phyloP scores from a whole-genome alignment of 106 monocot species.

The Triglochin maritima region DNA sequence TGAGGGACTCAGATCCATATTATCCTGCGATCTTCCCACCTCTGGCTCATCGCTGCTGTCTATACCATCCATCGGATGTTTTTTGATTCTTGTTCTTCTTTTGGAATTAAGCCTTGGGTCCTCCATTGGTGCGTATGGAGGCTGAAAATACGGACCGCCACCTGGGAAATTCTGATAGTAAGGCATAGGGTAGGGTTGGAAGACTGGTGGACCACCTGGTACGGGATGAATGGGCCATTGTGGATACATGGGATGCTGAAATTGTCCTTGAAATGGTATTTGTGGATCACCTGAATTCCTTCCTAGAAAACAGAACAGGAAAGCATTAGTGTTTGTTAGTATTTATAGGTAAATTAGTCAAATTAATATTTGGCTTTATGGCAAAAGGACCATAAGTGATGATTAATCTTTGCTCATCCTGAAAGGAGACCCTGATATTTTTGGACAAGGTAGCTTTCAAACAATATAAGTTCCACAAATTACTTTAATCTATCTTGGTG shows the following conservation, averaged over 20 bases:
- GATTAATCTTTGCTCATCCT: too few relatives aligned
- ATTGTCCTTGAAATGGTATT: slow-evolving; percentile 24
- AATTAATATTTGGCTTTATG: too few relatives aligned
- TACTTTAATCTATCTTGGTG: too few relatives aligned
- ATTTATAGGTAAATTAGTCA: too few relatives aligned
- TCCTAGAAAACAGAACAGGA: slow-evolving; percentile 5
- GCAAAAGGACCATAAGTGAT: too few relatives aligned
- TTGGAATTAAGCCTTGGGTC: slow-evolving; percentile 29
- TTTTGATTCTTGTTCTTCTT: slow-evolving; percentile 24
- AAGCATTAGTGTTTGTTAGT: too few relatives aligned
- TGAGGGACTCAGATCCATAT: slow-evolving; percentile 16
- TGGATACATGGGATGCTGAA: slow-evolving; percentile 46
- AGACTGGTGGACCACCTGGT: slow-evolving; percentile 28
- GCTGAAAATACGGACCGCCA: slow-evolving; percentile 37
- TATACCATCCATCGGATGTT: slow-evolving; percentile 41
- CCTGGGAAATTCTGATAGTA: slow-evolving; percentile 77
- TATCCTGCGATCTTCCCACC: slow-evolving; percentile 25
- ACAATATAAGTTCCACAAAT: too few relatives aligned
- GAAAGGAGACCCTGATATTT: too few relatives aligned
- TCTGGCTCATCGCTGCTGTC: slow-evolving; percentile 32
- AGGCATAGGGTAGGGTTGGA: slow-evolving; percentile 62
- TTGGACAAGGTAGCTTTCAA: too few relatives aligned
- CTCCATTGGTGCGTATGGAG: slow-evolving; percentile 49
- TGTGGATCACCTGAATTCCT: slow-evolving; percentile 12
- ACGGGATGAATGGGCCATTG: slow-evolving; percentile 76